Conservation (phyloP, 768 basidiomycete species). For the Tylopilus sp. region DNA sequence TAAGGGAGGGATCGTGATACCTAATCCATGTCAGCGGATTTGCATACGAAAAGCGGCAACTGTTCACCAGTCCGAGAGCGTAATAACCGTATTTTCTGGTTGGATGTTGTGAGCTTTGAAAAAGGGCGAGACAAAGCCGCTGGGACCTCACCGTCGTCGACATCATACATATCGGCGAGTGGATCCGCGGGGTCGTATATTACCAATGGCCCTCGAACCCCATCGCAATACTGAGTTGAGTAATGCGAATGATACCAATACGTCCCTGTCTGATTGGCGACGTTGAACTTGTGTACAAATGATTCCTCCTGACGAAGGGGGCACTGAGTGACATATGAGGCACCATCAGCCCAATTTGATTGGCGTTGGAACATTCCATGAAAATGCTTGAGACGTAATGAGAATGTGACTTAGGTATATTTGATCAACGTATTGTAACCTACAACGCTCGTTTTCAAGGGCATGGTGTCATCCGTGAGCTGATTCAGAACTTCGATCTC, state of each 20-base stretch:
- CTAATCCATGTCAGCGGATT: not conserved
- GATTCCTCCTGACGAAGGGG: slow-evolving; percentile 13
- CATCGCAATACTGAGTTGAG: slow-evolving; percentile 1
- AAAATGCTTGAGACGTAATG: slow-evolving; percentile 2
- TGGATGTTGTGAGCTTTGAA: not conserved
- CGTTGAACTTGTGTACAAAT: slow-evolving; percentile 36
- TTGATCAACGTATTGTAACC: slow-evolving; percentile 1
- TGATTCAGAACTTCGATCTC: not conserved
- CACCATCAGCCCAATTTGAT: slow-evolving; percentile 8
- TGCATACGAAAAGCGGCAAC: no score
- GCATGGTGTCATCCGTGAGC: slow-evolving; percentile 41
- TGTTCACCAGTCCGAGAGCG: slow-evolving; percentile 4
- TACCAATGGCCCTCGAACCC: slow-evolving; percentile 27
- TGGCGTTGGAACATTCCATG: slow-evolving; percentile 5
- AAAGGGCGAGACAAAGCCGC: not conserved
- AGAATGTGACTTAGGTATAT: slow-evolving; percentile 11
- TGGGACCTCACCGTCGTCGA: slow-evolving; percentile 46
- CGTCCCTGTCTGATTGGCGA: slow-evolving; percentile 28
- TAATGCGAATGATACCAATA: slow-evolving; percentile 39
- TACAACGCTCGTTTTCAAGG: slow-evolving; percentile 40
- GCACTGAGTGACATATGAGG: slow-evolving; percentile 2
- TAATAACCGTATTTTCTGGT: slow-evolving; percentile 38
- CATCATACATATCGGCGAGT: slow-evolving; percentile 33
- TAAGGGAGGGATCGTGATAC: slow-evolving; percentile 2
- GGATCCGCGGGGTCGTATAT: slow-evolving; percentile 8